These are phyloP conservation scores for Neolentinus lepideus DNA, from an alignment of 1,284 basidiomycete species.

Conservation along the genomic window DNA sequence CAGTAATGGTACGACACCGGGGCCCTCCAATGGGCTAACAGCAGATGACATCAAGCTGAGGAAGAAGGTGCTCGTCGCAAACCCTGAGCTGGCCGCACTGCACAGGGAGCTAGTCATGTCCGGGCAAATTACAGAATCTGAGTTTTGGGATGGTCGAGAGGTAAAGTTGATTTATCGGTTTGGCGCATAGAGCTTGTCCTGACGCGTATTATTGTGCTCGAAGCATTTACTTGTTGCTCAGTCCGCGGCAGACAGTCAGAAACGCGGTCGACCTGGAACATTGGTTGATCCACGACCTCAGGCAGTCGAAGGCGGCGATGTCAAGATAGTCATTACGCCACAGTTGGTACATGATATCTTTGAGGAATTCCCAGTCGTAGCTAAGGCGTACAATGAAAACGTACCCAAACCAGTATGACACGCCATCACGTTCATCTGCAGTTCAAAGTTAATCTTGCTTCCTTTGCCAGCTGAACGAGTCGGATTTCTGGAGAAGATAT, in stretches of 20 bases:
- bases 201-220: slow-evolving; percentile 8
- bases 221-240: slow-evolving; percentile 69
- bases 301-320: slow-evolving; percentile 70
- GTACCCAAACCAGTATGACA: slow-evolving; percentile 73
- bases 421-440: slow-evolving; percentile 1
- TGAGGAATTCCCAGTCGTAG: slow-evolving; percentile 94
- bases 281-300: slow-evolving; percentile 88
- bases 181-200: slow-evolving; percentile 3
- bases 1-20: not conserved
- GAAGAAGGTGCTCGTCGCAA: slow-evolving; percentile 73
- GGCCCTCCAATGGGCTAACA: not conserved
- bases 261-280: slow-evolving; percentile 77
- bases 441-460: slow-evolving; percentile 6
- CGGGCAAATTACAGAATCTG: slow-evolving; percentile 81
- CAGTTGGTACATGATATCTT: slow-evolving; percentile 95
- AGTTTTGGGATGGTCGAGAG: slow-evolving; percentile 95
- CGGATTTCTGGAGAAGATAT: slow-evolving; percentile 94
- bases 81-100: slow-evolving; percentile 68
- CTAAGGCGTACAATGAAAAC: slow-evolving; percentile 87
- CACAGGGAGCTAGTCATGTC: slow-evolving; percentile 84
- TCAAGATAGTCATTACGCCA: slow-evolving; percentile 89
- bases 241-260: slow-evolving; percentile 66
- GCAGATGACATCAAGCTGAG: slow-evolving; percentile 59
- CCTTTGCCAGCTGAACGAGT: slow-evolving; percentile 65
- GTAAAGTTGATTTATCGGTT: slow-evolving; percentile 30